These are phyloP conservation scores for Naganishia onofrii DNA, from an alignment of 768 basidiomycete species.

Conservation along the genomic window DNA sequence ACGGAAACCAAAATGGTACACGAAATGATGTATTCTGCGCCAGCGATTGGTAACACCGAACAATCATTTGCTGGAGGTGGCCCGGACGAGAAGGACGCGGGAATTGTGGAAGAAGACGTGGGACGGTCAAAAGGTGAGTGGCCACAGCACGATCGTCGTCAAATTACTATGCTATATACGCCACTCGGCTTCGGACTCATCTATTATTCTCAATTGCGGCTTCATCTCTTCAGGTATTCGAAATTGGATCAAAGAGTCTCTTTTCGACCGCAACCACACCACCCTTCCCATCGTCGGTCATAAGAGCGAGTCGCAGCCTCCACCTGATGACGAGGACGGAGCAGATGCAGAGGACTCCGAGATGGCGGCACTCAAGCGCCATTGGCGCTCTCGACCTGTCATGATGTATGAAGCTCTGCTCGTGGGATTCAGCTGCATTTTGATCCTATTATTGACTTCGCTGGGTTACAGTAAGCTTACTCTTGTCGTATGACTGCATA, in stretches of 20 bases:
- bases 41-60: not conserved
- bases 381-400: conserved; percentile 34
- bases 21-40: not conserved
- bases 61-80: not conserved
- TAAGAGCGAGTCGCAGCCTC: conserved; percentile 18
- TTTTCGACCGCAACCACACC: conserved; percentile 63
- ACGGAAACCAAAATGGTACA: conserved; percentile 36
- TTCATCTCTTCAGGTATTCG: conserved; percentile 48
- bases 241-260: conserved; percentile 55
- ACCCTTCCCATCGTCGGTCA: too few relatives aligned
- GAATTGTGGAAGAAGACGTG: not conserved
- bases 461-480: conserved; percentile 53
- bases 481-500: conserved; percentile 58
- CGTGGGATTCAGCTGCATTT: conserved; percentile 43
- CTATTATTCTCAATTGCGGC: conserved; percentile 41
- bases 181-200: conserved; percentile 44
- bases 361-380: not conserved
- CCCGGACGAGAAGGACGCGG: conserved; percentile 1
- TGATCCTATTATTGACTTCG: conserved; percentile 37
- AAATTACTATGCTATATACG: conserved; percentile 44
- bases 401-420: conserved; percentile 46
- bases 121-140: not conserved
- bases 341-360: not conserved
- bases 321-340: conserved; percentile 30
- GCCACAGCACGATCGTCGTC: conserved; percentile 29